These are phyloP conservation scores for Rhizophora mangle DNA, from an alignment of 345 rosid genomes.

Conservation along the genomic window DNA sequence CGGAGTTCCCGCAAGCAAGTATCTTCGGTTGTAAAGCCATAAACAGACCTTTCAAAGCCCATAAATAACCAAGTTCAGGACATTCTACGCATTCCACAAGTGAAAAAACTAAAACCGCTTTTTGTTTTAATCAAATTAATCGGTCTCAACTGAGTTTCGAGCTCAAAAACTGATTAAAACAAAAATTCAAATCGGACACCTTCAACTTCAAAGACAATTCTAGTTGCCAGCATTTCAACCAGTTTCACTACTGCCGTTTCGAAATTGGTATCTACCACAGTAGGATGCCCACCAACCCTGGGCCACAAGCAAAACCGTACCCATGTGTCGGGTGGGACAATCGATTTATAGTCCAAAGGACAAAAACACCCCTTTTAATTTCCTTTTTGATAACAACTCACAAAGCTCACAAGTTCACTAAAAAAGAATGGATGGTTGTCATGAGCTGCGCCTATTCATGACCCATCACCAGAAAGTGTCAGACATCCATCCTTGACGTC, in stretches of 20 bases:
- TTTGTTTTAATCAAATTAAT: too few relatives aligned
- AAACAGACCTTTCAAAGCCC: conserved; percentile 22
- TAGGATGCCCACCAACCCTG: conserved; percentile 19
- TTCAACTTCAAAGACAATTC: background rate
- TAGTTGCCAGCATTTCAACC: background rate
- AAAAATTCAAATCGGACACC: background rate
- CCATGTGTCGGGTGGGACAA: conserved; percentile 32
- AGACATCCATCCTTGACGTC: too few relatives aligned
- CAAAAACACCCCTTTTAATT: conserved; percentile 1
- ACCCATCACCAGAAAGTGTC: background rate
- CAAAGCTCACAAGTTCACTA: background rate
- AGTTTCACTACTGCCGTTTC: background rate
- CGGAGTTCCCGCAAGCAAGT: conserved; percentile 32
- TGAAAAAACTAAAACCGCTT: too few relatives aligned
- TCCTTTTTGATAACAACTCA: background rate
- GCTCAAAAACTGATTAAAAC: too few relatives aligned
- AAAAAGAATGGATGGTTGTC: conserved; percentile 16
- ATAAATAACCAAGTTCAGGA: background rate
- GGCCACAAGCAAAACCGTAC: conserved; percentile 15
- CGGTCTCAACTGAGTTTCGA: too few relatives aligned
- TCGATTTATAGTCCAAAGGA: conserved; percentile 14
- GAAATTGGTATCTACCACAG: conserved; percentile 18
- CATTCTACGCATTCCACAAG: too few relatives aligned
- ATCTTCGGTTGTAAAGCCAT: conserved; percentile 38
- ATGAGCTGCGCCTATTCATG: conserved; percentile 12